Evolutionary conservation across 805 yeast genomes (phyloP), one percentile per base, ranked within the genome.

Genomic region (Yarrowia sp.): DNA sequence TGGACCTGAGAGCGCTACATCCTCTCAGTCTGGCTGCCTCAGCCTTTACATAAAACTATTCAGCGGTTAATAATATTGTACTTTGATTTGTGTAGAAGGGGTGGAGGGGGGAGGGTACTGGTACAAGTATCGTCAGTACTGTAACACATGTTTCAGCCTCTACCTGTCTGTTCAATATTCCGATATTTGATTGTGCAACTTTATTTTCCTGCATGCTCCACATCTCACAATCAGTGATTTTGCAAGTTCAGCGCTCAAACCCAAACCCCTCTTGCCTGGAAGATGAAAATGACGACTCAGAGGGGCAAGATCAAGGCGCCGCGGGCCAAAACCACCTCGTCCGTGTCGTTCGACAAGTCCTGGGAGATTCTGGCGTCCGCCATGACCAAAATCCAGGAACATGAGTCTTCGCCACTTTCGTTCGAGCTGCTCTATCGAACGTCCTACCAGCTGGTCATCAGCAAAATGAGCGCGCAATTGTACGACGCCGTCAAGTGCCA

Each of bases 371-470:
- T 92, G 20, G 77, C 88, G 9, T 80, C 83, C 44, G 97, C 97
- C 20, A 87, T 92, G 42, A 77, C 74, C 15, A 89, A 88, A 72
- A 92, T 93, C 67, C 89, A 87, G 73, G 81, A 82, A 49, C 87
- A 90, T 72, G 86, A 89, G 73, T 92, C 92, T 9, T 85, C 90
- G 3, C 83, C 84, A 68, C 79, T 92, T 34, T 89, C 95, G 1
- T 92, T 91, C 74, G 97, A 92, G 73, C 91, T 88, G 71, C 81
- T 92, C 0, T 93, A 93, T 76, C 79, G 96, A 65, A 86, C 87
- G 33, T 90, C 96, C 0, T 92, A 92, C 75, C 85, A 87, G 39
- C 73, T 92, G 56, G 97, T 92, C 1, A 77, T 92, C 38, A 80
- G 88, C 68, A 91, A 89, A 72, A 82, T 81, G 70, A 95, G 95